Percentiles rank a stretch among this genome's conserved stretches.
These are phyloP conservation scores for Tricladium varicosporioides DNA, from an alignment of 2,329 filamentous ascomycete genomes.

Conservation along the genomic window DNA sequence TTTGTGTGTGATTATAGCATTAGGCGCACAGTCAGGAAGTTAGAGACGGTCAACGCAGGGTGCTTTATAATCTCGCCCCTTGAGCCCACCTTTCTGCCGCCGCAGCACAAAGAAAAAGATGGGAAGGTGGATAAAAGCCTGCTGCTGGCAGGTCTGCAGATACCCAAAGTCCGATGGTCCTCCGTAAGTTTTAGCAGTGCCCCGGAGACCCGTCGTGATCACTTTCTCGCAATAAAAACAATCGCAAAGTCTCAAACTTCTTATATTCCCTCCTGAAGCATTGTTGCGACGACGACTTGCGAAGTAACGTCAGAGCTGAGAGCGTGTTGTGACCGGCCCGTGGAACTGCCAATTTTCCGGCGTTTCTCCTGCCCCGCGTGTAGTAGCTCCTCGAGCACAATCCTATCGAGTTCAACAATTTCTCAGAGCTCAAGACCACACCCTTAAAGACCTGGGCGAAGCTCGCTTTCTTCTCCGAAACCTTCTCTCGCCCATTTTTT, in stretches of 20 bases:
- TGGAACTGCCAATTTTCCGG: background rate
- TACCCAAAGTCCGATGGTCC: background rate
- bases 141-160: background rate
- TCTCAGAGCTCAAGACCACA: slow-evolving; percentile 8
- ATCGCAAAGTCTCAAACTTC: slow-evolving; percentile 1
- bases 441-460: background rate
- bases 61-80: slow-evolving; percentile 18
- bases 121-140: slow-evolving; percentile 13
- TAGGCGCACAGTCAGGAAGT: background rate
- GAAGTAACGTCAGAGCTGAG: background rate
- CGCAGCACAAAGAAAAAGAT: background rate
- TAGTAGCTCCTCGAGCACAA: slow-evolving; percentile 4
- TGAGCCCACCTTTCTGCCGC: background rate
- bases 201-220: background rate
- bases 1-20: background rate
- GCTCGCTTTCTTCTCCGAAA: slow-evolving; percentile 18
- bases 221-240: background rate
- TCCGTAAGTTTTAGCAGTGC: background rate
- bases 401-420: slow-evolving; percentile 19
- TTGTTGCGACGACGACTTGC: background rate
- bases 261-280: background rate
- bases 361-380: slow-evolving; percentile 2
- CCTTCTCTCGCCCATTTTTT: slow-evolving; percentile 14
- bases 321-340: background rate
- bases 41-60: slow-evolving; percentile 4